Evolutionary conservation across 1,284 basidiomycete species (phyloP), one percentile per base, ranked within the genome.

Genomic region (Ustilago vetiveriae): DNA sequence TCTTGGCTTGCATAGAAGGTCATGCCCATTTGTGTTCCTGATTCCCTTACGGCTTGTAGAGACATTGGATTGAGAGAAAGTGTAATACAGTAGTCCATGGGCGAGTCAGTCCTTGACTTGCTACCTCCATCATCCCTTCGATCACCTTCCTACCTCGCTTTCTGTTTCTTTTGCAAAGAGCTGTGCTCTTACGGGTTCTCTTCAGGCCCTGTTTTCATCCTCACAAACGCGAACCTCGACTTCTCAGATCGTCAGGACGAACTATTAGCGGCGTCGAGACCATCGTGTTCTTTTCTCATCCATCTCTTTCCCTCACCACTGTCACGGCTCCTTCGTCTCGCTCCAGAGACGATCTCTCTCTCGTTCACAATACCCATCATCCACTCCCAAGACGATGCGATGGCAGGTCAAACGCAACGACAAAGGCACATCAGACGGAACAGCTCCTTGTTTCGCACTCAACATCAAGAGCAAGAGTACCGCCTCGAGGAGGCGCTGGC

Each of bases 111-210:
- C 13, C 43, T 43, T 55, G 7, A n/a, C 30, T 29, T n/a, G 27
- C 26, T 22, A 39, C 52, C 39, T 46, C 58, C 65, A 62, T 41
- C 65, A 57, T 62, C 49, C 30, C 32, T 41, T 21, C 21, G 37
- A 30, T 30, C 29, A 30, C 29, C 29, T 14, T 16, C 33, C 33
- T 29, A n/a, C 21, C 35, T 47, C 48, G n/a, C 32, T 29, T 58
- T 62, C 46, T 36, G 45, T 68, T 62, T 57, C 46, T 47, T 45
- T 46, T n/a, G 3, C 35, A 43, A 43, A 56, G 64, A 67, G 64
- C 57, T 67, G 64, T 48, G 56, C 64, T 67, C 64, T 59, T 63
- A 11, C 35, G 41, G 51, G 51, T 45, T 24, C 7, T 29, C 11
- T 42, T 32, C 21, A 17, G 14, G 47, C 46, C 47, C 42, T 16